A percentile compares a stretch with the other conserved stretches of the same genome.
phyloP scores from a whole-genome alignment of 2,329 filamentous ascomycete genomes.

The Knufia petricola region DNA sequence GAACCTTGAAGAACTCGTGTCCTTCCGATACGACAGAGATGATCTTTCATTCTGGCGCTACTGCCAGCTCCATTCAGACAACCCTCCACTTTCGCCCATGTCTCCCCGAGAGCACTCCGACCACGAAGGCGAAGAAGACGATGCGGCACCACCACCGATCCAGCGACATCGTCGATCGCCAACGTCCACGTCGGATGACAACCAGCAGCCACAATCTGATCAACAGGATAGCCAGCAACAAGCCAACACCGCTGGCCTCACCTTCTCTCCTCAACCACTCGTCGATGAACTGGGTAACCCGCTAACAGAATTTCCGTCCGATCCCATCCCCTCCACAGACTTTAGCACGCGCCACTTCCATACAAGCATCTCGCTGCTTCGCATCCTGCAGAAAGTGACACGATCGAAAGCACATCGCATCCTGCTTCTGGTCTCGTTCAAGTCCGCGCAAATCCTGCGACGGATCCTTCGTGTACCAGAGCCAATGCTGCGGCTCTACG shows the following conservation, averaged over 20 bases:
- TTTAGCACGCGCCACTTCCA: slow-evolving; percentile 95
- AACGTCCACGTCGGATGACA: slow-evolving; percentile 26
- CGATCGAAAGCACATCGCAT: slow-evolving; percentile 93
- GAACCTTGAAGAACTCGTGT: slow-evolving; percentile 82
- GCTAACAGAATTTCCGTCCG: slow-evolving; percentile 32
- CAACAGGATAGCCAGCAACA: slow-evolving; percentile 22
- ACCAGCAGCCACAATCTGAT: slow-evolving; percentile 24
- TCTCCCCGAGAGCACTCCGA: slow-evolving; percentile 11
- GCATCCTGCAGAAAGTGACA: slow-evolving; percentile 95
- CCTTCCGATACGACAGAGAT: slow-evolving; percentile 71
- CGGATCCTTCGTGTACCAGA: slow-evolving; percentile 89
- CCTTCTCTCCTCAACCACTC: slow-evolving; percentile 32
- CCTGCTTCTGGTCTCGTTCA: slow-evolving; percentile 87
- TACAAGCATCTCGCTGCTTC: slow-evolving; percentile 86
- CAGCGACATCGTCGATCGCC: slow-evolving; percentile 46
- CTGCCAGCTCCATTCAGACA: slow-evolving; percentile 64
- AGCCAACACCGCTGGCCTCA: slow-evolving; percentile 18
- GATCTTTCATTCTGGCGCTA: slow-evolving; percentile 91
- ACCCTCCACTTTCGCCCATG: slow-evolving; percentile 33
- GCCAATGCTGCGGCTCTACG: slow-evolving; percentile 78
- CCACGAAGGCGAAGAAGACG: slow-evolving; percentile 45
- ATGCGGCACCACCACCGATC: slow-evolving; percentile 78
- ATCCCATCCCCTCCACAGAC: slow-evolving; percentile 57
- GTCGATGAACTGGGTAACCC: slow-evolving; percentile 86
- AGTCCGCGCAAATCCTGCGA: slow-evolving; percentile 81